Evolutionary conservation across 306 rosid species (phyloP), one percentile per base, ranked within the genome.

Genomic region (Canavalia gladiata): DNA sequence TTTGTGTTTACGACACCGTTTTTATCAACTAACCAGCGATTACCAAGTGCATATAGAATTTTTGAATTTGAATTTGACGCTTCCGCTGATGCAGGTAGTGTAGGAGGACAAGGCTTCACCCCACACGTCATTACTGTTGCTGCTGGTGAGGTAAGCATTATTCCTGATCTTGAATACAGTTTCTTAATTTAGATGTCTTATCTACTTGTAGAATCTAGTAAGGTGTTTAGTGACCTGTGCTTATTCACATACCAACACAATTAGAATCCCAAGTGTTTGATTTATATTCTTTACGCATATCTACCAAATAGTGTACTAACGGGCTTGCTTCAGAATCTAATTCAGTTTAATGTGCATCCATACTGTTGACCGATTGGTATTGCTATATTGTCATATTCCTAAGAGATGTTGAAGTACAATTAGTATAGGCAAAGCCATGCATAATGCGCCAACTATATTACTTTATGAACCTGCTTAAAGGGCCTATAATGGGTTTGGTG

Each of bases 51-150:
- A 41, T 50, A 55, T 63, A 28, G 50, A 42, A 18, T 25, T 2
- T 1, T 74, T 9, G 54, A 29, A 54, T 67, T 54, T 64, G 84
- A 57, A 76, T 76, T 74, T 59, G 37, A 35, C 45, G 72, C 34
- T 62, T 72, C 31, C 57, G 47, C 39, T 81, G 77, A 84, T 81
- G 86, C 87, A 92, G 95, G 97, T 75, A 90, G 86, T 84, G 69
- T 79, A 46, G 98, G 94, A 55, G 98, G 94, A 55, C 97, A 90
- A 85, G 90, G 94, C 45, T 94, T 94, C 79, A 89, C 91, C 8
- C 93, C 94, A 2, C 94, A 94, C 83, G 81, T 94, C 45, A 81
- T 94, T 72, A 35, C 66, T 63, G 94, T 92, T 8, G 87, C 88
- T 59, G 85, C 92, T 81, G 94, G 95, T 42, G 98, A 92, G 94